Conservation (phyloP, 2,329 filamentous ascomycete species). For the Claviceps pazoutovae region DNA sequence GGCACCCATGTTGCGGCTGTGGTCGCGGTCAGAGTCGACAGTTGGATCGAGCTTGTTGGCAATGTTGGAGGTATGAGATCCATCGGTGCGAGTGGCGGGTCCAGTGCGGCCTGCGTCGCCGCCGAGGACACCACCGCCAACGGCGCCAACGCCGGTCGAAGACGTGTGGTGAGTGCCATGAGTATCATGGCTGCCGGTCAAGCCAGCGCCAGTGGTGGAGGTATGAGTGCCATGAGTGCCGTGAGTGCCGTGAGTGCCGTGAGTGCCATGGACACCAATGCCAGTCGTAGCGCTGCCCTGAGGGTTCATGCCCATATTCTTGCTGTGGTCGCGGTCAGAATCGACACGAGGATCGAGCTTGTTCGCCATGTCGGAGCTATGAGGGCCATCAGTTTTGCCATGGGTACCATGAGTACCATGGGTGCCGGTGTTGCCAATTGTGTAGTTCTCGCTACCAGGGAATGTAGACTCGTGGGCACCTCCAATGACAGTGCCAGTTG, state of each 20-base stretch:
- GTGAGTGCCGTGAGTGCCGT: conserved; percentile 3
- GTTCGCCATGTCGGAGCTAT: conserved; percentile 34
- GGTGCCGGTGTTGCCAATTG: conserved; percentile 10
- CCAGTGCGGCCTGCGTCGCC: conserved; percentile 12
- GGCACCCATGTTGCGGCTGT: conserved; percentile 19
- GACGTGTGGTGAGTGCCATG: neutral
- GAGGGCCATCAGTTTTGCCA: conserved; percentile 27
- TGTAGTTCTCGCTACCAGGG: conserved; percentile 31
- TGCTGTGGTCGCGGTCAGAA: conserved; percentile 32
- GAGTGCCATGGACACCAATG: neutral
- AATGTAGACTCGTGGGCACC: conserved; percentile 5
- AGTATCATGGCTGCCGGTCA: conserved; percentile 9
- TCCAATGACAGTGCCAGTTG: conserved; percentile 11
- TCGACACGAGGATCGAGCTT: conserved; percentile 41
- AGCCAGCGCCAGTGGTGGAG: conserved; percentile 8
- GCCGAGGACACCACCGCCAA: conserved; percentile 4
- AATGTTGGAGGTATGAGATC: conserved; percentile 32
- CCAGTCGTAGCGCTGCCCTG: conserved; percentile 12
- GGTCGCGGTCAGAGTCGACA: conserved; percentile 38
- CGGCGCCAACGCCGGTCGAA: conserved; percentile 13
- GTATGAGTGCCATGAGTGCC: conserved; percentile 3
- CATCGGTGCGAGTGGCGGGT: conserved; percentile 19
- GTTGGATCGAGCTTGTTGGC: conserved; percentile 39
- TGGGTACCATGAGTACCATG: conserved; percentile 13
- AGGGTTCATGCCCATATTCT: conserved; percentile 18